phyloP scores from a whole-genome alignment of 2,329 filamentous ascomycete genomes.

The Fusarium verticillioides region DNA sequence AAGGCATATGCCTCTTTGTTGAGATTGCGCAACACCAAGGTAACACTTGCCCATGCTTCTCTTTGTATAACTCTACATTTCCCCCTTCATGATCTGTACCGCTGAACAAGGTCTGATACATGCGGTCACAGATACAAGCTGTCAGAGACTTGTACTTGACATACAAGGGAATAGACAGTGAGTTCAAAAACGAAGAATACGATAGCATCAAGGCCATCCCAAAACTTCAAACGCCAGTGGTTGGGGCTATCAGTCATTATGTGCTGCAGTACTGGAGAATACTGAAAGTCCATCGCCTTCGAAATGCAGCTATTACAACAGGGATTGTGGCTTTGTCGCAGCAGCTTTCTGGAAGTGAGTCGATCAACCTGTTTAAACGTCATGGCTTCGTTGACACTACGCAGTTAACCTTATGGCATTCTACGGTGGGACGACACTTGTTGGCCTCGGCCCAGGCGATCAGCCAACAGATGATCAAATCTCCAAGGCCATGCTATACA shows the following conservation, averaged over 20 bases:
- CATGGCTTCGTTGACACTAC: neutral
- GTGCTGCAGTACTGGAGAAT: neutral
- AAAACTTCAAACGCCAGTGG: neutral
- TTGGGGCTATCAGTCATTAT: neutral
- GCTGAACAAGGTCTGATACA: neutral
- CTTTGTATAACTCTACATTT: neutral
- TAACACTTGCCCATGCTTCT: neutral
- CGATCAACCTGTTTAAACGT: rapidly evolving
- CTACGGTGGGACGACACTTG: neutral
- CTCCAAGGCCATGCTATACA: neutral
- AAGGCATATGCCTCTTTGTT: neutral
- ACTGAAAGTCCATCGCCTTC: neutral
- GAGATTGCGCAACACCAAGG: neutral
- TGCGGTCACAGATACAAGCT: neutral
- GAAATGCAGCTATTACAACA: neutral
- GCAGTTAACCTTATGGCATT: neutral
- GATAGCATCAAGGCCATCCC: neutral
- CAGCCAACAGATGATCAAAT: neutral
- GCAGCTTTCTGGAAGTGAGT: neutral
- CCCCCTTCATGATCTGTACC: neutral
- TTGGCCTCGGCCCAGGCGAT: neutral
- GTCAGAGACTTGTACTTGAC: neutral
- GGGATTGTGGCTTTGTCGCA: neutral
- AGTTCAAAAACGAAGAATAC: neutral
- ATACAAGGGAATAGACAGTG: neutral